phyloP scores from a whole-genome alignment of 441 rosid genomes.

The Mallotus repandus region DNA sequence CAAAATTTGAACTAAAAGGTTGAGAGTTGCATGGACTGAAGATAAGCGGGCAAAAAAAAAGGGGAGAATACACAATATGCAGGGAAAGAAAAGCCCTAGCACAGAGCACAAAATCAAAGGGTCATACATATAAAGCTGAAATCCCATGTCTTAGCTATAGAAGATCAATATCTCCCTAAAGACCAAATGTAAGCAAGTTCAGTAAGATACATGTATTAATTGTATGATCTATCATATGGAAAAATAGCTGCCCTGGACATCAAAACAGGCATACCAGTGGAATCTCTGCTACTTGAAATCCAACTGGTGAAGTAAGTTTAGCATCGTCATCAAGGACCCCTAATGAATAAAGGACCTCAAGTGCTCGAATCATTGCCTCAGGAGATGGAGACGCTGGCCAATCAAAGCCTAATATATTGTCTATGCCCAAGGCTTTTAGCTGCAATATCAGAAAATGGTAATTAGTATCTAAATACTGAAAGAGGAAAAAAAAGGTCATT shows the following conservation, averaged over 20 bases:
- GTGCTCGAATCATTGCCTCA: constrained; percentile 87
- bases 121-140: background rate
- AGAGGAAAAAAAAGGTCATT: background rate
- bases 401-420: constrained; percentile 90
- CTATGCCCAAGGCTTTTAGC: constrained; percentile 95
- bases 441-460: constrained; percentile 32
- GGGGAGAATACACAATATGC: background rate
- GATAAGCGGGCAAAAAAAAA: background rate
- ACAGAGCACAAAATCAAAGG: background rate
- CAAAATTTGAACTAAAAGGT: background rate
- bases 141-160: background rate
- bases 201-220: too few relatives aligned
- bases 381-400: constrained; percentile 98
- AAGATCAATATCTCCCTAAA: background rate
- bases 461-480: constrained; percentile 18
- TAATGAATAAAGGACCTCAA: constrained; percentile 91
- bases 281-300: constrained; percentile 97
- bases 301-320: constrained; percentile 93
- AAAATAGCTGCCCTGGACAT: background rate
- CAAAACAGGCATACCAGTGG: constrained; percentile 57
- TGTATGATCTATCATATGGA: background rate
- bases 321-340: constrained; percentile 95
- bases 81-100: too few relatives aligned
- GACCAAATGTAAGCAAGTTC: background rate
- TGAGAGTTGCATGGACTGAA: background rate